A percentile compares a stretch with the other conserved stretches of the same genome.
Evolutionary conservation across 192 early-diverging fungal genomes (phyloP).

Genomic region (Backusella liffmaniae): DNA sequence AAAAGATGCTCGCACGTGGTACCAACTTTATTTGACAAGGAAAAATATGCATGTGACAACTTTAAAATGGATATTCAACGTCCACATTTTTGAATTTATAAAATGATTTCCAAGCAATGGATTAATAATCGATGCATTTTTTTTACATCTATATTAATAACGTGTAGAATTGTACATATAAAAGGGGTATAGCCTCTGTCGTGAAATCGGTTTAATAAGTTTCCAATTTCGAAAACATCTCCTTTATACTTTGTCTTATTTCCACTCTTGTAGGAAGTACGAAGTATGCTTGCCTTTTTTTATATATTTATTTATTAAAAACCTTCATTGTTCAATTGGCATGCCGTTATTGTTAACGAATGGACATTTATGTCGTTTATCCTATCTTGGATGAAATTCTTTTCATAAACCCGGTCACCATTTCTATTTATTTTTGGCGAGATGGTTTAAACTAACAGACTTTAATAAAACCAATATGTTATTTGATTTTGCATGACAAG

Average conservation of each 20-base stretch:
- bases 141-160: background rate
- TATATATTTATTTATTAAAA: background rate
- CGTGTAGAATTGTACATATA: background rate
- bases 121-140: background rate
- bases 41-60: slow-evolving; percentile 7
- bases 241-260: background rate
- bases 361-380: background rate
- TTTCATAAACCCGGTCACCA: background rate
- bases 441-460: too few species aligned
- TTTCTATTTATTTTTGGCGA: background rate
- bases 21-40: slow-evolving; percentile 3
- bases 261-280: background rate
- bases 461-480: too few species aligned
- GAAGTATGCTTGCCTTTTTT: slow-evolving; percentile 5
- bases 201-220: background rate
- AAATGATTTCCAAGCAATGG: background rate
- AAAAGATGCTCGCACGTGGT: background rate
- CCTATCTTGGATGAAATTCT: background rate
- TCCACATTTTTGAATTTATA: background rate
- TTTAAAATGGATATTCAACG: background rate
- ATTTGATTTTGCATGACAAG: too few species aligned
- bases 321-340: background rate
- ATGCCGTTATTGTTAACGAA: background rate
- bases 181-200: background rate
- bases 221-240: background rate